Evolutionary conservation across 768 basidiomycete species (phyloP).

Genomic region (Coprinopsis sp.): DNA sequence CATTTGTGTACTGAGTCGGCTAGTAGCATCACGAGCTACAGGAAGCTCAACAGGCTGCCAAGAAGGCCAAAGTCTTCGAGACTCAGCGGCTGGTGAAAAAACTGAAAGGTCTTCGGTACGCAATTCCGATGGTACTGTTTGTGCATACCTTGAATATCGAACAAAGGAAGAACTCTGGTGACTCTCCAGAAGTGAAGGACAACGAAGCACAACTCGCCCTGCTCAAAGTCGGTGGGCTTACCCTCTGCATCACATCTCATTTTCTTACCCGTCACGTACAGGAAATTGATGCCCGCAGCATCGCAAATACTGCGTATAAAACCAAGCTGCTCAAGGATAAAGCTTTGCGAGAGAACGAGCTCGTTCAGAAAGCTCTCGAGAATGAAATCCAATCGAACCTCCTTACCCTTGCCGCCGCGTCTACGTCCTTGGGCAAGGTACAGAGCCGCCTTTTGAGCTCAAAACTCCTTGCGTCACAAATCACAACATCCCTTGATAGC

Average conservation of each 20-base stretch:
- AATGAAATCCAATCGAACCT: conserved; percentile 38
- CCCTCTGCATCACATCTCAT: neutral
- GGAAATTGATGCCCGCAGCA: conserved; percentile 52
- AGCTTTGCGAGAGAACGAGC: conserved; percentile 44
- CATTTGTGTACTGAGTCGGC: neutral
- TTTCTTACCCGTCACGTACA: conserved; percentile 21
- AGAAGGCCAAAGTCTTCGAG: conserved; percentile 79
- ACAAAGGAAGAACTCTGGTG: conserved; percentile 34
- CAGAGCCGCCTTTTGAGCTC: conserved; percentile 74
- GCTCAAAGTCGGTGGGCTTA: conserved; percentile 53
- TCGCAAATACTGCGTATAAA: conserved; percentile 62
- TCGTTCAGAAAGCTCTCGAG: conserved; percentile 40
- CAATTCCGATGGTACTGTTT: neutral
- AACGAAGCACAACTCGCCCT: conserved; percentile 56
- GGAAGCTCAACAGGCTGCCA: conserved; percentile 70
- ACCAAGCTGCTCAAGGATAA: conserved; percentile 75
- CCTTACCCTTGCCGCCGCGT: conserved; percentile 30
- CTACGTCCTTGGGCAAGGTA: conserved; percentile 51
- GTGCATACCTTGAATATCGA: neutral
- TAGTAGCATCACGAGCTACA: conserved; percentile 69
- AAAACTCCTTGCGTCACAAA: conserved; percentile 61
- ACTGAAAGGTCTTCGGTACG: conserved; percentile 64
- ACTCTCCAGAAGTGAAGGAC: conserved; percentile 36
- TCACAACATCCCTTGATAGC: conserved; percentile 46
- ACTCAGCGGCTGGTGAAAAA: conserved; percentile 79